A percentile compares a stretch with the other conserved stretches of the same genome.
Conservation (phyloP, 2,329 filamentous ascomycete genomes). For the Venturia nashicola region DNA sequence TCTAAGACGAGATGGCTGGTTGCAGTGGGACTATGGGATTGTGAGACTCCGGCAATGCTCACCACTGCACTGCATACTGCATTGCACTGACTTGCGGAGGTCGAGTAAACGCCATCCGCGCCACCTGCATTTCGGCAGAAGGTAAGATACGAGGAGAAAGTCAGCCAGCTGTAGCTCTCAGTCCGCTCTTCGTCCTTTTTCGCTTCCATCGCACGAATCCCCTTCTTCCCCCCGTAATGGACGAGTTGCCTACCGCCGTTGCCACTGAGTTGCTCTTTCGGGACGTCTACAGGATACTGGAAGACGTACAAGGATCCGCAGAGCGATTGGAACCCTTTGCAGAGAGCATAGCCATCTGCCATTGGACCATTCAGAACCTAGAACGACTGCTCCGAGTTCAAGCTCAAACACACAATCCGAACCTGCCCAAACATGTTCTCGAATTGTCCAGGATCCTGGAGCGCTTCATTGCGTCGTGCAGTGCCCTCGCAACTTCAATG, state of each 20-base stretch:
- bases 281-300: slow-evolving; percentile 2
- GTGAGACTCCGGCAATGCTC: too few species aligned
- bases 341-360: slow-evolving; percentile 3
- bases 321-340: not conserved
- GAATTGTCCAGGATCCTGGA: slow-evolving; percentile 2
- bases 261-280: slow-evolving; percentile 8
- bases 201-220: not conserved
- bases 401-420: not conserved
- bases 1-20: too few species aligned
- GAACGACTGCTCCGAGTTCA: slow-evolving; percentile 6
- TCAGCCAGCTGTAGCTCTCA: not conserved
- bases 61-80: too few species aligned
- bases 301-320: not conserved
- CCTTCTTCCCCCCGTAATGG: not conserved
- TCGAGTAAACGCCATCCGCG: too few species aligned
- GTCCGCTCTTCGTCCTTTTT: not conserved
- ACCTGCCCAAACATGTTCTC: not conserved
- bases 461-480: slow-evolving; percentile 7
- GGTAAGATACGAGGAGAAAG: too few species aligned
- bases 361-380: slow-evolving; percentile 5
- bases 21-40: too few species aligned
- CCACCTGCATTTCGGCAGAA: too few species aligned
- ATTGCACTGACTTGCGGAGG: too few species aligned
- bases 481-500: slow-evolving; percentile 1
- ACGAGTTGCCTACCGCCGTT: not conserved